A percentile compares a stretch with the other conserved stretches of the same genome.
Conservation (phyloP, 805 yeast species). For the Kazachstania bromeliacearum region DNA sequence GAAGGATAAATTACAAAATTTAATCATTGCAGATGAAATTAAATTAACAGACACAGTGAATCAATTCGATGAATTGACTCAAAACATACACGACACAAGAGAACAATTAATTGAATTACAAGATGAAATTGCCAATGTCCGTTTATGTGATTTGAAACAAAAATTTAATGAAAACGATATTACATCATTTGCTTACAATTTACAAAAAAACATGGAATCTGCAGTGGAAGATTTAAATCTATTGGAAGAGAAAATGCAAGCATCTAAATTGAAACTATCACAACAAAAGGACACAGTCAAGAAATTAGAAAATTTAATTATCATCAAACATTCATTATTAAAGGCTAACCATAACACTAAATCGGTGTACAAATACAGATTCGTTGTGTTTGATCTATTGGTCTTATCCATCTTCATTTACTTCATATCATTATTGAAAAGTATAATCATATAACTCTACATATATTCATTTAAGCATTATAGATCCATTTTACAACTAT, state of each 20-base stretch:
- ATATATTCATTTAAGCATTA: background rate
- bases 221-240: conserved; percentile 18
- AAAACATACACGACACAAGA: conserved; percentile 24
- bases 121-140: conserved; percentile 19
- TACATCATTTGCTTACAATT: conserved; percentile 17
- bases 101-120: conserved; percentile 15
- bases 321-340: conserved; percentile 3
- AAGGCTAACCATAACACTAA: conserved; percentile 3
- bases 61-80: conserved; percentile 17
- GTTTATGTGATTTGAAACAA: conserved; percentile 22
- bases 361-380: conserved; percentile 7
- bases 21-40: conserved; percentile 20
- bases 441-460: no score
- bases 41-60: conserved; percentile 18
- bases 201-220: conserved; percentile 7
- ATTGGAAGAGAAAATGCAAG: conserved; percentile 22
- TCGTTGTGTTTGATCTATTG: conserved; percentile 6
- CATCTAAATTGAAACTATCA: conserved; percentile 13
- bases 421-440: background rate
- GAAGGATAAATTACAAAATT: conserved; percentile 13
- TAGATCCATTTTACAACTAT: no score
- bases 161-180: conserved; percentile 21
- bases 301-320: conserved; percentile 18
- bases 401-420: conserved; percentile 1
- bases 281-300: conserved; percentile 21